Evolutionary conservation across 2,329 filamentous ascomycete genomes (phyloP).

Genomic region (Chrysoporthe cubensis): DNA sequence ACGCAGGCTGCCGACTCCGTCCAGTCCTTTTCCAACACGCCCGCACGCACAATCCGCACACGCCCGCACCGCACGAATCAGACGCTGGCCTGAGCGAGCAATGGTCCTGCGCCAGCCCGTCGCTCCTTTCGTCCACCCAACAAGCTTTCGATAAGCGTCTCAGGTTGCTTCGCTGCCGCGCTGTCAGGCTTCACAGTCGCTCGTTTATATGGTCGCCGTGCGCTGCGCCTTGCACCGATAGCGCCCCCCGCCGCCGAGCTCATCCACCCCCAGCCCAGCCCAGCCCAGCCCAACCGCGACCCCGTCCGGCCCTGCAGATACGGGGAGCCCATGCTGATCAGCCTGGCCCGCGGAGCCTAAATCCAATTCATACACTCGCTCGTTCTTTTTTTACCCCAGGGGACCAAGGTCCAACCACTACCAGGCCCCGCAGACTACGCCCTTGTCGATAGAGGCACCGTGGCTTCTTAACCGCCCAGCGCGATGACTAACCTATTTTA

Average conservation of each 20-base stretch:
- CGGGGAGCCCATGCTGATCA: constrained; percentile 25
- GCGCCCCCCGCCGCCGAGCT: constrained; percentile 12
- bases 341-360: constrained; percentile 21
- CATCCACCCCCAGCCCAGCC: constrained; percentile 14
- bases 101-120: constrained; percentile 29
- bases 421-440: background rate
- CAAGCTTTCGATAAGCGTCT: constrained; percentile 24
- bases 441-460: constrained; percentile 25
- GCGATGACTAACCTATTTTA: constrained; percentile 50
- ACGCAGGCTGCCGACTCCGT: constrained; percentile 13
- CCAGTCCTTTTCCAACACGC: constrained; percentile 16
- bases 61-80: constrained; percentile 5
- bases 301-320: constrained; percentile 14
- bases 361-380: constrained; percentile 22
- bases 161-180: background rate
- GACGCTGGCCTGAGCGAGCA: constrained; percentile 23
- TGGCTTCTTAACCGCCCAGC: constrained; percentile 41
- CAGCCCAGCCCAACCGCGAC: background rate
- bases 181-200: constrained; percentile 11
- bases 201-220: constrained; percentile 20
- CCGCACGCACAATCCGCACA: background rate
- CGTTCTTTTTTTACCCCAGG: constrained; percentile 16
- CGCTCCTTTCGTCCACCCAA: constrained; percentile 24
- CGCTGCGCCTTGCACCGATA: constrained; percentile 19
- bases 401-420: constrained; percentile 16